Evolutionary conservation across 2,329 filamentous ascomycete species (phyloP).

Genomic region (Neocatenulostroma microsporum): DNA sequence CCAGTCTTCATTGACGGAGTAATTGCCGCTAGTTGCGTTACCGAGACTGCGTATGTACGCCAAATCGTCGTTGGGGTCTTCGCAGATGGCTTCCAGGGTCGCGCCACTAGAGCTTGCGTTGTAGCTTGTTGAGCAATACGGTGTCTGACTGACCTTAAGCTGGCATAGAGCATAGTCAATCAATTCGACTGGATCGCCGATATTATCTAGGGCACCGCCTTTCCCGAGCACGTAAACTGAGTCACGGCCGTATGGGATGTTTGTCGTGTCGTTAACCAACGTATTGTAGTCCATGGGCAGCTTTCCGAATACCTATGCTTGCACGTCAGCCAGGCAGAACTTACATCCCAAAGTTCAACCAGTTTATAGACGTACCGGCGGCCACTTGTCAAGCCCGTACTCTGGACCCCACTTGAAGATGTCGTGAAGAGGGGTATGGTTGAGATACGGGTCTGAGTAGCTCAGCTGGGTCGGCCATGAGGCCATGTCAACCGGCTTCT

Average conservation of each 20-base stretch:
- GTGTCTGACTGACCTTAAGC: constrained; percentile 55
- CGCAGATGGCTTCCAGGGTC: constrained; percentile 54
- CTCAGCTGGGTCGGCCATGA: constrained; percentile 9
- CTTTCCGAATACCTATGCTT: constrained; percentile 41
- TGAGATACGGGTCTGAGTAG: constrained; percentile 15
- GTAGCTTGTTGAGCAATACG: constrained; percentile 57
- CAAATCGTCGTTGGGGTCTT: constrained; percentile 47
- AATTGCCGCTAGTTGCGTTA: constrained; percentile 49
- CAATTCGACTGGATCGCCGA: constrained; percentile 3
- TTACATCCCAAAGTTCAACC: no score
- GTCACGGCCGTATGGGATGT: constrained; percentile 34
- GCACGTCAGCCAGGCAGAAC: no score
- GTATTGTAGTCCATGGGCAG: constrained; percentile 59
- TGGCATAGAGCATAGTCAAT: constrained; percentile 59
- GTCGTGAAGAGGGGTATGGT: constrained; percentile 49
- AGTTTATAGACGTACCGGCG: no score
- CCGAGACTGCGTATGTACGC: constrained; percentile 46
- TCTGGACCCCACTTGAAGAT: constrained; percentile 58
- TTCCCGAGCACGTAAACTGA: constrained; percentile 62
- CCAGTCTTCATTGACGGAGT: constrained; percentile 35
- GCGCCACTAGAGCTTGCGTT: constrained; percentile 46
- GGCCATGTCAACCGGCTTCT: constrained; percentile 10
- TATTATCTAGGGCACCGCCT: constrained; percentile 14
- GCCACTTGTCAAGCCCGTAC: constrained; percentile 35
- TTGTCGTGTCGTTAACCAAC: constrained; percentile 47